Percentiles rank a stretch among this genome's conserved stretches.
Evolutionary conservation across 2,329 filamentous ascomycete genomes (phyloP).

Genomic region (Aureobasidium vineae): DNA sequence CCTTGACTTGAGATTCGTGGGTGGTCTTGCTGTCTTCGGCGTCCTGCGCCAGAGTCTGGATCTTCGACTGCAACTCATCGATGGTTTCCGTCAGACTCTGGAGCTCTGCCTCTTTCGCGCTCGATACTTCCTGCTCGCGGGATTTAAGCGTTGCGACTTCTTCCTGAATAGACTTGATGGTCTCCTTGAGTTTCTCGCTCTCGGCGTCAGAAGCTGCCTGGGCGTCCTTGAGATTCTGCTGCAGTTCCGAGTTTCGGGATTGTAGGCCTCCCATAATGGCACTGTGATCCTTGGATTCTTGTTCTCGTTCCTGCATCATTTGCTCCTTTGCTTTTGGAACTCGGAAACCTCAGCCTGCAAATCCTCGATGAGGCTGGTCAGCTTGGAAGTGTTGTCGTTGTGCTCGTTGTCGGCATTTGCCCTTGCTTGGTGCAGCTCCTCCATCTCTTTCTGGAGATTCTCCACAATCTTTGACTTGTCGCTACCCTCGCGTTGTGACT

Average conservation of each 20-base stretch:
- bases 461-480: conserved; percentile 30
- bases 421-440: conserved; percentile 25
- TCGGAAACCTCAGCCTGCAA: conserved; percentile 20
- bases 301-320: conserved; percentile 19
- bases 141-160: conserved; percentile 1
- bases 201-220: background rate
- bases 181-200: background rate
- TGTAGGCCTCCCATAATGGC: conserved; percentile 10
- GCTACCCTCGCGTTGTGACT: conserved; percentile 30
- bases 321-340: conserved; percentile 23
- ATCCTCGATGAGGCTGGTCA: conserved; percentile 17
- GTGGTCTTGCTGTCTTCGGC: background rate
- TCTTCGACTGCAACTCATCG: background rate
- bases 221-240: conserved; percentile 17
- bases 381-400: conserved; percentile 15
- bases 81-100: background rate
- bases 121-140: conserved; percentile 6
- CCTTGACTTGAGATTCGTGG: conserved; percentile 5
- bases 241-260: background rate
- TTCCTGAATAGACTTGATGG: background rate
- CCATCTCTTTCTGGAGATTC: conserved; percentile 29
- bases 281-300: conserved; percentile 24
- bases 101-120: conserved; percentile 12
- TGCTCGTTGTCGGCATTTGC: conserved; percentile 15
- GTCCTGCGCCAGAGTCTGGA: background rate